Conservation (phyloP, 768 basidiomycete species). For the Chalciporus sphaerocephalus region DNA sequence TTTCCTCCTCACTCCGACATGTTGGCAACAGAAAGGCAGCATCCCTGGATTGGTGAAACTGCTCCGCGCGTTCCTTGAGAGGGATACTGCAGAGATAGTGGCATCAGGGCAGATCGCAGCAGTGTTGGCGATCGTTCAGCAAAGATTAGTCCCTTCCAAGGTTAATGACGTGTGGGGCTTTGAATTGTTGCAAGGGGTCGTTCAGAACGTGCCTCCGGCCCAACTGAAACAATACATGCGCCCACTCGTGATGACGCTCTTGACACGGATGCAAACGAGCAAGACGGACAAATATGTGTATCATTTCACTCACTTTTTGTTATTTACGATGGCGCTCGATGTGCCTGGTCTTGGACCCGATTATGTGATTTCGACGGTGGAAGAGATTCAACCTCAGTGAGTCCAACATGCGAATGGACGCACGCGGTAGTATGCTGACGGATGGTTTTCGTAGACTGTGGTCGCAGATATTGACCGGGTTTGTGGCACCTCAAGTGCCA, state of each 20-base stretch:
- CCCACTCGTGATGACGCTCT: slow-evolving; percentile 67
- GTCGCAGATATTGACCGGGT: slow-evolving; percentile 70
- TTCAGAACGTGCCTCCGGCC: slow-evolving; percentile 64
- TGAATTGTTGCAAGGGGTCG: slow-evolving; percentile 77
- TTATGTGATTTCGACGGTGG: slow-evolving; percentile 69
- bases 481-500: slow-evolving; percentile 76
- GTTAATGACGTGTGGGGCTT: slow-evolving; percentile 89
- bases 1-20: slow-evolving; percentile 75
- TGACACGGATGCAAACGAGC: slow-evolving; percentile 81
- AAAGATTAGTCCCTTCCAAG: slow-evolving; percentile 83
- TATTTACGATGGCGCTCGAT: slow-evolving; percentile 71
- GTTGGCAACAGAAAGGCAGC: slow-evolving; percentile 93
- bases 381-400: slow-evolving; percentile 82
- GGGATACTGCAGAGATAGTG: slow-evolving; percentile 67
- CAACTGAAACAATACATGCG: slow-evolving; percentile 71
- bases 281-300: slow-evolving; percentile 89
- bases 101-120: slow-evolving; percentile 66
- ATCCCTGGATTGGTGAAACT: slow-evolving; percentile 90
- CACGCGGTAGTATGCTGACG: not conserved
- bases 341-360: slow-evolving; percentile 74
- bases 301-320: slow-evolving; percentile 73
- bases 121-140: slow-evolving; percentile 85
- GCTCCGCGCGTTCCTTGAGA: slow-evolving; percentile 74
- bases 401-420: not conserved
- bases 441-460: slow-evolving; percentile 50